Percentiles rank a stretch among this genome's conserved stretches.
Conservation (phyloP, 768 basidiomycete species). For the Phaeolepiota aurea region DNA sequence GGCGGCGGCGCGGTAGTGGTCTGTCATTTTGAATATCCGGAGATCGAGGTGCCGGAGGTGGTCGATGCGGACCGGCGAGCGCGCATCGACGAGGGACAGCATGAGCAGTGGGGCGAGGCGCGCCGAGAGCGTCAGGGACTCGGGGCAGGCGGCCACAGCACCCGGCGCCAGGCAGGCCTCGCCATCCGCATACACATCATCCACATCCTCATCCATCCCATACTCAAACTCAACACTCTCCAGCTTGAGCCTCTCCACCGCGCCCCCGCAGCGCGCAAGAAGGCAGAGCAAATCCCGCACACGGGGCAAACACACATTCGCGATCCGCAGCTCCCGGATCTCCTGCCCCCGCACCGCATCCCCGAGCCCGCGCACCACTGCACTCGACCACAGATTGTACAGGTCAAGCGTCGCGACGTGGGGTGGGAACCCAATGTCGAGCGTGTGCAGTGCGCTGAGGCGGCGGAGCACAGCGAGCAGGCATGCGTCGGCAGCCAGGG, state of each 20-base stretch:
- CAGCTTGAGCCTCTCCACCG: background rate
- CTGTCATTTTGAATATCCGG: slow-evolving; percentile 8
- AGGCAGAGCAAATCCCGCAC: background rate
- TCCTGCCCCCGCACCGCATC: background rate
- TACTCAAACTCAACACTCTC: background rate
- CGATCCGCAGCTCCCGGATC: background rate
- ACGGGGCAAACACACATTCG: background rate
- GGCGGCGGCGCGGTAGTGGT: slow-evolving; percentile 11
- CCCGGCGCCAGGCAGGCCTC: background rate
- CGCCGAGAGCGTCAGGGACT: background rate
- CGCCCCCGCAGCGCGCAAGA: background rate
- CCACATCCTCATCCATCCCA: background rate
- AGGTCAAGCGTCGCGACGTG: background rate
- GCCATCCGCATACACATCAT: background rate
- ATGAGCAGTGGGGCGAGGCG: background rate
- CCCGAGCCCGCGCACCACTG: background rate
- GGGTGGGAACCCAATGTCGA: background rate
- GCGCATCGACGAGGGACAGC: slow-evolving; percentile 9
- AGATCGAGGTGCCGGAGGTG: slow-evolving; percentile 9
- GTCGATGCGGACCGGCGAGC: slow-evolving; percentile 10
- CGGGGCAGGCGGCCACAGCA: background rate
- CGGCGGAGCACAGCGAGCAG: slow-evolving; percentile 9
- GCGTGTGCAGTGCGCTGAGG: background rate
- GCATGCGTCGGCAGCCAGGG: slow-evolving; percentile 7
- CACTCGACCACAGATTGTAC: background rate